Conservation (phyloP, 2,329 filamentous ascomycete genomes). For the Thelonectria rubi region DNA sequence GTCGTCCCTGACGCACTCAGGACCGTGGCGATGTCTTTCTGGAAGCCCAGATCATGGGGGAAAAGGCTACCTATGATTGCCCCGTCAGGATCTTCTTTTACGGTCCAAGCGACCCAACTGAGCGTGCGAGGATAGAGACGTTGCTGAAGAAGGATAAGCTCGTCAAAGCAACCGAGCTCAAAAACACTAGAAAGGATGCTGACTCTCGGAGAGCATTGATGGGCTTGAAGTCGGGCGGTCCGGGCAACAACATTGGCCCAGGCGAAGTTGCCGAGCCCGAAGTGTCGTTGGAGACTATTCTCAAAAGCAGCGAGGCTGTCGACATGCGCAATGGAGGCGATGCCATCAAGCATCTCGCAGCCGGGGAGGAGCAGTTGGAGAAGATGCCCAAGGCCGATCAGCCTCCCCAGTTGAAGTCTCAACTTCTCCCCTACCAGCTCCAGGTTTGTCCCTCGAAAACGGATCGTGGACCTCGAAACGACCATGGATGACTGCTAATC, state of each 20-base stretch:
- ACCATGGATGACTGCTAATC: constrained; percentile 31
- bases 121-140: constrained; percentile 64
- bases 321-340: constrained; percentile 71
- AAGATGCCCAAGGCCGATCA: constrained; percentile 78
- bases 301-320: constrained; percentile 72
- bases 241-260: constrained; percentile 50
- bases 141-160: constrained; percentile 72
- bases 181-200: constrained; percentile 62
- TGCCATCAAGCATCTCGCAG: constrained; percentile 74
- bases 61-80: constrained; percentile 74
- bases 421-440: constrained; percentile 81
- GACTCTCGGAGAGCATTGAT: constrained; percentile 60
- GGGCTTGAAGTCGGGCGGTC: constrained; percentile 51
- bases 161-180: constrained; percentile 64
- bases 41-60: constrained; percentile 75
- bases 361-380: constrained; percentile 74
- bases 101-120: constrained; percentile 67
- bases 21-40: constrained; percentile 68
- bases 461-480: too few relatives aligned
- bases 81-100: constrained; percentile 75
- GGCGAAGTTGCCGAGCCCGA: constrained; percentile 46
- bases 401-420: constrained; percentile 70
- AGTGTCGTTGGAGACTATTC: constrained; percentile 68
- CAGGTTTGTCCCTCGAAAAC: constrained; percentile 52
- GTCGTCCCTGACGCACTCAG: constrained; percentile 45